A percentile compares a stretch with the other conserved stretches of the same genome.
Evolutionary conservation across 179 eudicot species (phyloP).

Genomic region (Spinacia oleracea): DNA sequence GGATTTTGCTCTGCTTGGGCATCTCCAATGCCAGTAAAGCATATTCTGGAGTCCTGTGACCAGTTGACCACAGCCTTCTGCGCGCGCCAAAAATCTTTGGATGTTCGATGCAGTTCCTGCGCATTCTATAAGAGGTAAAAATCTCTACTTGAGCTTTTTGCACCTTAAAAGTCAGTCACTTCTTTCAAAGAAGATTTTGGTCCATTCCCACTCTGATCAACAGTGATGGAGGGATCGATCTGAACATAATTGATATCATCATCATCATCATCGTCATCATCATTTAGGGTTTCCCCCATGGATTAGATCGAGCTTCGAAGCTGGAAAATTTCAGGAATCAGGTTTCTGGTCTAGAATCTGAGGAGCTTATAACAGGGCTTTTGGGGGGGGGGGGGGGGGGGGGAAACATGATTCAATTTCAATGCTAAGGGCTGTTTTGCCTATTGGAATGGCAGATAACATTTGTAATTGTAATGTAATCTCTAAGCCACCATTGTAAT

Average conservation of each 20-base stretch:
- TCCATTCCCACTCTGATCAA: background rate
- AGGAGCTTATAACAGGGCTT: background rate
- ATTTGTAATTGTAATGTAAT: background rate
- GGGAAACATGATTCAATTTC: background rate
- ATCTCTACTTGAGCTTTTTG: background rate
- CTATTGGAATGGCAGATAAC: conserved; percentile 7
- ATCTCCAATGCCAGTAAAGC: conserved; percentile 10
- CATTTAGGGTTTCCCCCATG: background rate
- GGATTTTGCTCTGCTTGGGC: conserved; percentile 14
- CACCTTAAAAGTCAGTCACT: conserved; percentile 9
- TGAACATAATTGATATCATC: background rate
- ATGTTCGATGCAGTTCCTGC: conserved; percentile 9
- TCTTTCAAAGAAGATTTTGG: background rate
- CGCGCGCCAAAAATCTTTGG: background rate
- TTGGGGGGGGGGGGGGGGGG: too few relatives aligned
- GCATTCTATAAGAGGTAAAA: background rate
- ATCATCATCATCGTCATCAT: background rate
- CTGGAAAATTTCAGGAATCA: background rate
- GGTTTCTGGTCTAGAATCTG: background rate
- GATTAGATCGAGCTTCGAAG: background rate
- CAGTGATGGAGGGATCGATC: background rate
- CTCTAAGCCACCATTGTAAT: conserved; percentile 5
- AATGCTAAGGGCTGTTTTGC: background rate
- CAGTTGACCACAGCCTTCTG: conserved; percentile 12
- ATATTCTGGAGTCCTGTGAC: background rate